Evolutionary conservation across 768 basidiomycete genomes (phyloP).

Genomic region (Pisolithus microcarpus): DNA sequence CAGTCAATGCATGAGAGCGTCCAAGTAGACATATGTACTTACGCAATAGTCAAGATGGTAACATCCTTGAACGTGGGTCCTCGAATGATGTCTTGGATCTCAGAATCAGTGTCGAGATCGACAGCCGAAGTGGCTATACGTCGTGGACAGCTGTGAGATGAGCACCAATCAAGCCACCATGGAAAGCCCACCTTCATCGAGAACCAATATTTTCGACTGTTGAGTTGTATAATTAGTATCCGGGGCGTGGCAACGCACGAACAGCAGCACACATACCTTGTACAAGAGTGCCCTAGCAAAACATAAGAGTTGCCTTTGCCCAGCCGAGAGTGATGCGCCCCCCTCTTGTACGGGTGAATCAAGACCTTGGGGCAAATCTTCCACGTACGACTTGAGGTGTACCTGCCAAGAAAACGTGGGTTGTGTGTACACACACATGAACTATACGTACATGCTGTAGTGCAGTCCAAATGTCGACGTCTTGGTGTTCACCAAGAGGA

Average conservation of each 20-base stretch:
- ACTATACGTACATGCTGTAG: constrained; percentile 48
- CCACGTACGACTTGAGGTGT: constrained; percentile 62
- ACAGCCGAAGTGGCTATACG: constrained; percentile 75
- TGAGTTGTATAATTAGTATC: constrained; percentile 3
- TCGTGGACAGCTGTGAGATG: constrained; percentile 1
- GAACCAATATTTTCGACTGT: constrained; percentile 77
- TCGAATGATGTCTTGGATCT: constrained; percentile 82
- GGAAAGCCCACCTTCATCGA: constrained; percentile 70
- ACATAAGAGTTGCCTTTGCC: constrained; percentile 84
- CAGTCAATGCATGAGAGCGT: not conserved
- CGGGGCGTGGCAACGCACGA: not conserved
- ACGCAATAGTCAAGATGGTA: constrained; percentile 86
- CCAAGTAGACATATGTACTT: constrained; percentile 20
- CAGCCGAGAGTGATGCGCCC: constrained; percentile 74
- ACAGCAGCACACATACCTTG: constrained; percentile 38
- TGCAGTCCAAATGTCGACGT: constrained; percentile 83
- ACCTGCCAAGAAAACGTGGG: constrained; percentile 32
- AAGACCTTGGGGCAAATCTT: constrained; percentile 55
- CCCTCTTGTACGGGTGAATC: constrained; percentile 73
- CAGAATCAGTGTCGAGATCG: constrained; percentile 83
- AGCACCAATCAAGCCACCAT: not conserved
- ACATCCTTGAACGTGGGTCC: constrained; percentile 71
- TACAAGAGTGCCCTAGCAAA: constrained; percentile 80
- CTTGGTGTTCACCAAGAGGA: constrained; percentile 66
- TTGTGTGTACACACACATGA: not conserved